Base-by-base conservation (phyloP, 441 rosid genomes). In the Kokia cookei region DNA sequence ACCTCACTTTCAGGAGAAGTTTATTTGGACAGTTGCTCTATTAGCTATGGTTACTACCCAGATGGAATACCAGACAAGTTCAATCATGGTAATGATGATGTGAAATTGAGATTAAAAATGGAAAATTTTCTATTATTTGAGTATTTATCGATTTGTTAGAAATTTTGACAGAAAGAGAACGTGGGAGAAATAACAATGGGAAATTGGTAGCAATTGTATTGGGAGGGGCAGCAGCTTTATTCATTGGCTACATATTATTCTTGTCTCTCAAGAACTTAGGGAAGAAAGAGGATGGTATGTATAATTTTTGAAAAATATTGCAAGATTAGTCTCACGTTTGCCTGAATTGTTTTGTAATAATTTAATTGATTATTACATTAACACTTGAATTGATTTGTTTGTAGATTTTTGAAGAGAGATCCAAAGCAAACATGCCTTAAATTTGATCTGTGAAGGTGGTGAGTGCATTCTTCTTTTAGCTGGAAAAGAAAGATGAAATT, bases 171-270 rank as follows among this genome's bases (percentile, higher is more conserved):
- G 69, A 76, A 65, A 53, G 62, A 71, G 47, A 32, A 43, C 7
- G 67, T 13, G 64, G 60, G 15, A 73, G 42, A 5, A 26, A 64
- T 64, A 64, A n/a, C 8, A 40, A 35, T 0, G 89, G 85, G 55
- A 88, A 83, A 75, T 68, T 66, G 8, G 35, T 85, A 60, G 98
- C 97, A 65, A 86, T 91, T 54, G 86, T 84, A 45, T 22, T 90
- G 81, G 98, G 98, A 84, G 94, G 70, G 64, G 88, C 73, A 27
- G 95, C 79, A 10, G 90, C 85, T 67, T 45, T 91, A 77, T 62
- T 60, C 67, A 53, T 79, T 58, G 87, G 76, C 42, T 82, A 84
- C 12, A 35, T 87, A 6, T 68, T 88, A n/a, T 51, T 86, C 13
- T 35, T 71, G 78, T 65, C 81, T 37, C 43, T 88, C 72, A 86